Base-by-base conservation (phyloP, 1,284 basidiomycete species). In the Sanghuangporus sanghuang region DNA sequence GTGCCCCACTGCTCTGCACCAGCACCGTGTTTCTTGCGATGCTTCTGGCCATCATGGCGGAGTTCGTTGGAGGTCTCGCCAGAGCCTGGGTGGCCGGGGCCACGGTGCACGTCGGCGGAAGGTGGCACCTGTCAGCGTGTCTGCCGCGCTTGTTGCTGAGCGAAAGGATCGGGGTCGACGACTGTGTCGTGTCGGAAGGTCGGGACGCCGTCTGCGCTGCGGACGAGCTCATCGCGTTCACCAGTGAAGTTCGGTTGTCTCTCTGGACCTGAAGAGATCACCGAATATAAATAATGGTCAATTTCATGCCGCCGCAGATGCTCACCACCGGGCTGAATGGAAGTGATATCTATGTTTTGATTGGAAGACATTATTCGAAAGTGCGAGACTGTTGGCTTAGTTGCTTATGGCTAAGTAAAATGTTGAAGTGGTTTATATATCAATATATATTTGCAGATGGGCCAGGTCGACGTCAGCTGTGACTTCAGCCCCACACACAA, bases 51-150 rank as follows among this genome's bases (percentile, higher is more conserved):
- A 4, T 46, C 44, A 9, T n/a, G 73, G 65, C 72, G 73, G 36
- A 70, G 18, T 70, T 77, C 75, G 23, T 68, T 63, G 60, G 73
- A 74, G 46, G 70, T 72, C 72, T 70, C 67, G 14, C 74, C 75
- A 11, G 66, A 42, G n/a, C 68, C 68, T 16, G 76, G 76, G 62
- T 71, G 69, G 3, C 76, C 75, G 39, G 71, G 59, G 12, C 72
- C 71, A 27, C 44, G 46, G 66, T 76, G 64, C n/a, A 77, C 73
- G 65, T 74, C 73, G 57, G 69, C 57, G 14, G 75, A 76, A 76
- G 38, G 75, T 77, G 44, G 74, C 72, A 14, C 69, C 67, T 6
- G 63, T 67, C 16, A 71, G 50, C 6, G 70, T 69, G 59, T 70
- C 68, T 7, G 23, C 52, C 2, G 67, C 66, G n/a, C 52, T 40